phyloP scores from a whole-genome alignment of 331 rosid genomes.

The Cydonia oblonga region DNA sequence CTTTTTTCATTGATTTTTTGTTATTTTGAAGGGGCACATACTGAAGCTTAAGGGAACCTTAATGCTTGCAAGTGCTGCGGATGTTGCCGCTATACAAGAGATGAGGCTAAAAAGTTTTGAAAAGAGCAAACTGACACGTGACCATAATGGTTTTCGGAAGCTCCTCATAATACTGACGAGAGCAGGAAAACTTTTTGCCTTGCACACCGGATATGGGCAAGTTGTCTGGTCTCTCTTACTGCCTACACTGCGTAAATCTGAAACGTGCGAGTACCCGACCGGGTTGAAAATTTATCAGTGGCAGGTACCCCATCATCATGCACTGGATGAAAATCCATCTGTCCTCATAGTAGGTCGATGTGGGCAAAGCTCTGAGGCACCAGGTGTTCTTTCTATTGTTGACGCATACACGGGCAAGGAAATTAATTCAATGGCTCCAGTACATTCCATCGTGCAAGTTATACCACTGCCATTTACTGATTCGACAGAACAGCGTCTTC shows the following conservation, averaged over 20 bases:
- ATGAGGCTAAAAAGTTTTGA: conserved; percentile 75
- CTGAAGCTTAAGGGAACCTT: conserved; percentile 95
- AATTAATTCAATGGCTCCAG: conserved; percentile 37
- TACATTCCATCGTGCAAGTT: conserved; percentile 57
- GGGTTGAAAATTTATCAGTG: conserved; percentile 87
- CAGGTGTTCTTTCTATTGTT: conserved; percentile 69
- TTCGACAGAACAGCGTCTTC: conserved; percentile 85
- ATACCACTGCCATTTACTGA: conserved; percentile 82
- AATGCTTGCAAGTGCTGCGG: conserved; percentile 89
- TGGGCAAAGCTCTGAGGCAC: conserved; percentile 46
- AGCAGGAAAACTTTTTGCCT: conserved; percentile 85
- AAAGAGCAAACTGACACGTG: conserved; percentile 96
- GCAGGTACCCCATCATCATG: conserved; percentile 97
- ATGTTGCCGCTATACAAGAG: conserved; percentile 73
- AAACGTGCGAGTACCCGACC: conserved; percentile 47
- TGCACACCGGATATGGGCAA: conserved; percentile 96
- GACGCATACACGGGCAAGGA: conserved; percentile 80
- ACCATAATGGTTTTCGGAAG: conserved; percentile 96
- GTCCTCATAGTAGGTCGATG: conserved; percentile 71
- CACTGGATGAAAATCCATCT: conserved; percentile 93
- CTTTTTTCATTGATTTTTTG: conserved; percentile 15
- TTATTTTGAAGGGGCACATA: conserved; percentile 64
- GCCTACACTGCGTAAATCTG: conserved; percentile 52
- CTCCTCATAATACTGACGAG: conserved; percentile 74
- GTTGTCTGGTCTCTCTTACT: conserved; percentile 79